Evolutionary conservation across 106 monocot species (phyloP).

Genomic region (Posidonia australis): DNA sequence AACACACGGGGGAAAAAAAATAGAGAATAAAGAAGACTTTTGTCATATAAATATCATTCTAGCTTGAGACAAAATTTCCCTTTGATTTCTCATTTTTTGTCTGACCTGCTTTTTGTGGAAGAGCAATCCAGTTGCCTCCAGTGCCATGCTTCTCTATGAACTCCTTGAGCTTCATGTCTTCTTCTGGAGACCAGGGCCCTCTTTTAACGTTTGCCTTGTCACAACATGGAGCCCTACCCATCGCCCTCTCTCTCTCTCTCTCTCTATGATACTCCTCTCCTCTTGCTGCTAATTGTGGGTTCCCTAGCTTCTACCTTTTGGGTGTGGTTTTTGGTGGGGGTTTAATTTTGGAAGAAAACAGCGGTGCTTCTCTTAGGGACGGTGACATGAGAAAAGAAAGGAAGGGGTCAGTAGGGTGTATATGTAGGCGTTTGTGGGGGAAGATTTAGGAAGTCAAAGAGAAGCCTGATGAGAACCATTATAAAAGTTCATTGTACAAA

Average conservation of each 20-base stretch:
- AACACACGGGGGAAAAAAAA: background rate
- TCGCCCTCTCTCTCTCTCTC: slow-evolving; percentile 8
- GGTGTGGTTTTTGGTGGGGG: background rate
- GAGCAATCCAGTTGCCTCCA: slow-evolving; percentile 82
- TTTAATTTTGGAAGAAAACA: background rate
- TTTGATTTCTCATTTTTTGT: background rate
- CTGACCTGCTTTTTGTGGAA: slow-evolving; percentile 76
- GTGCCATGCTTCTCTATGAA: slow-evolving; percentile 81
- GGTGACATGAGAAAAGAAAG: background rate
- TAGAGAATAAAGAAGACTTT: background rate
- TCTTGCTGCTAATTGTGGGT: background rate
- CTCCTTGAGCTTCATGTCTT: slow-evolving; percentile 69
- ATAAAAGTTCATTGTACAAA: no score
- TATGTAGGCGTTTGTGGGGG: background rate
- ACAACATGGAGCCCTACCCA: slow-evolving; percentile 93
- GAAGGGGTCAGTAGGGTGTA: background rate
- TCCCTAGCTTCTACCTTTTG: background rate
- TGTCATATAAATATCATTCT: background rate
- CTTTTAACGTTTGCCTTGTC: slow-evolving; percentile 88
- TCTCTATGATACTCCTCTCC: background rate
- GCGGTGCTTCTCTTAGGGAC: background rate
- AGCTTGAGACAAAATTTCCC: background rate
- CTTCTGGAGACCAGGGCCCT: slow-evolving; percentile 86
- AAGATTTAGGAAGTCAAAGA: background rate
- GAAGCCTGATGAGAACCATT: no score